These are phyloP conservation scores for Cinnamomum chago DNA, from an alignment of 164 flowering plant genomes.

Conservation along the genomic window DNA sequence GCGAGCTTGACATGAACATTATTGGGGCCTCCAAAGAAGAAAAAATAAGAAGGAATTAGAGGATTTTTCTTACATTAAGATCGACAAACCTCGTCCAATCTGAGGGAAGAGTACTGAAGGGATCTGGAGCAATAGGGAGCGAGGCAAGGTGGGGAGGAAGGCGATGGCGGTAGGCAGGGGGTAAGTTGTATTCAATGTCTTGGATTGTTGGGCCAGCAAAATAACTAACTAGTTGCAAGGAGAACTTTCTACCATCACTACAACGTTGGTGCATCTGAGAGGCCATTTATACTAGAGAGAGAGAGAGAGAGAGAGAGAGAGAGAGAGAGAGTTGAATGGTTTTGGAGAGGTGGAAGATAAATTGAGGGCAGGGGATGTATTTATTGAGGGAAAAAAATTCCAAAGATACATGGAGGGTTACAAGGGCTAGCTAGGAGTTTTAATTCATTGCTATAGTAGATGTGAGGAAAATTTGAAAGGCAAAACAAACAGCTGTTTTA, in stretches of 20 bases:
- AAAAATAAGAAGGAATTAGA: neutral
- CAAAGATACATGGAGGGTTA: no score
- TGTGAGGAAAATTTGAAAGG: no score
- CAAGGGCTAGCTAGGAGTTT: no score
- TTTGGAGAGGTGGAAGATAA: constrained; percentile 49
- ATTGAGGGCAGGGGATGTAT: no score
- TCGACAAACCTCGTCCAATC: constrained; percentile 22
- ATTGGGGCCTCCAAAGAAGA: neutral
- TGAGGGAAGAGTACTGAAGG: constrained; percentile 12
- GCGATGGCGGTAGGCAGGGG: constrained; percentile 20
- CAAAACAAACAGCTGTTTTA: no score
- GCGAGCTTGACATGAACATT: neutral
- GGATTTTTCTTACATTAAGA: constrained; percentile 18
- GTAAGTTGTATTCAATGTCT: constrained; percentile 4
- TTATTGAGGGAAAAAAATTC: no score
- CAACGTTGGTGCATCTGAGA: constrained; percentile 24
- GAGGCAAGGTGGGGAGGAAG: constrained; percentile 14
- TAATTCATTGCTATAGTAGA: no score
- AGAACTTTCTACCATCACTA: constrained; percentile 2
- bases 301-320: constrained; percentile 28
- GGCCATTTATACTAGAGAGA: constrained; percentile 49
- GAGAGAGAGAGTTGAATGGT: constrained; percentile 34
- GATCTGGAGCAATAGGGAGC: constrained; percentile 15
- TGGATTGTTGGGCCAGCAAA: neutral
- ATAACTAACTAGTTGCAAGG: neutral